Conservation (phyloP, 2,329 filamentous ascomycete genomes). For the Alternaria angustiovoidea region DNA sequence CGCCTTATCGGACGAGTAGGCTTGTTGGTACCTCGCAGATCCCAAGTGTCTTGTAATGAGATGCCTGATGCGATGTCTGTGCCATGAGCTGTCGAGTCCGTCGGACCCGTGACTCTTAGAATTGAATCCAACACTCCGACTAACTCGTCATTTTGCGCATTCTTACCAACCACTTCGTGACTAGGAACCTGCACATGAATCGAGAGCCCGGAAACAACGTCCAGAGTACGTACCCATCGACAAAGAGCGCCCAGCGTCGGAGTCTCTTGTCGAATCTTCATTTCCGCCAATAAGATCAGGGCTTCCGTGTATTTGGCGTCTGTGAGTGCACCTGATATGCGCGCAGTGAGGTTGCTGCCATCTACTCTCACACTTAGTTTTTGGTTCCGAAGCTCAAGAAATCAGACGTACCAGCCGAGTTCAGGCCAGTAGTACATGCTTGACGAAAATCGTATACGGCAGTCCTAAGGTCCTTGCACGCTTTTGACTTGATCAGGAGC, state of each 20-base stretch:
- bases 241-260: conserved; percentile 74
- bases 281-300: conserved; percentile 71
- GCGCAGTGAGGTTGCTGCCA: conserved; percentile 70
- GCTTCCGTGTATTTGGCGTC: conserved; percentile 73
- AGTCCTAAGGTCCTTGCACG: conserved; percentile 70
- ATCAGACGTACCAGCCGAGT: conserved; percentile 58
- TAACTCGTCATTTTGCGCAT: conserved; percentile 60
- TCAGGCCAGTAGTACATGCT: conserved; percentile 72
- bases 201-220: conserved; percentile 72
- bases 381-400: not conserved
- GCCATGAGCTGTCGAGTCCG: conserved; percentile 56
- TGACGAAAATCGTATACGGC: conserved; percentile 75
- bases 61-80: conserved; percentile 53
- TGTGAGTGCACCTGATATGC: conserved; percentile 70
- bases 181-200: conserved; percentile 59
- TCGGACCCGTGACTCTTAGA: conserved; percentile 68
- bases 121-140: conserved; percentile 70
- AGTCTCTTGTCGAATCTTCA: conserved; percentile 70
- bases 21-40: conserved; percentile 58
- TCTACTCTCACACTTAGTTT: conserved; percentile 43
- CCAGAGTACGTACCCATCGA: conserved; percentile 75
- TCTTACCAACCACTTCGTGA: conserved; percentile 37
- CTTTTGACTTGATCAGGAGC: conserved; percentile 71
- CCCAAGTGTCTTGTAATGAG: conserved; percentile 67
- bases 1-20: conserved; percentile 60